Conservation (phyloP, 257 asterid species). For the Primulina huaijiensis region DNA sequence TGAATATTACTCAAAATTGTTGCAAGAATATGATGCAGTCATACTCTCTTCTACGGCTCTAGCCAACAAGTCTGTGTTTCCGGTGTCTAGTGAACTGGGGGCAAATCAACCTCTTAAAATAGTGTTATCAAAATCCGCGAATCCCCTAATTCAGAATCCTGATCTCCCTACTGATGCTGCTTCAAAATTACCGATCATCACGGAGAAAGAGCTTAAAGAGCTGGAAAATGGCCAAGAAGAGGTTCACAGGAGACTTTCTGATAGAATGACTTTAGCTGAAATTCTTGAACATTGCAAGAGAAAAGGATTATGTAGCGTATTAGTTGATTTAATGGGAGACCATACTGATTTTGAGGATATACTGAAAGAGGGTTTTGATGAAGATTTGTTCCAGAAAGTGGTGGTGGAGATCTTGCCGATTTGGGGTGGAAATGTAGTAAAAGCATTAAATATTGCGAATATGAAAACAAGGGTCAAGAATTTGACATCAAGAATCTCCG, state of each 20-base stretch:
- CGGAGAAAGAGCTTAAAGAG: conserved; percentile 34
- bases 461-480: conserved; percentile 40
- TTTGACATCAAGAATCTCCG: conserved; percentile 46
- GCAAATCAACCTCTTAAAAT: conserved; percentile 79
- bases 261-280: conserved; percentile 39
- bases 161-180: conserved; percentile 20
- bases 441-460: conserved; percentile 23
- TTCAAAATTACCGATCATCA: conserved; percentile 42
- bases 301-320: conserved; percentile 66
- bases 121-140: conserved; percentile 39
- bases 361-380: conserved; percentile 60
- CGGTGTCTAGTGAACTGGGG: conserved; percentile 66
- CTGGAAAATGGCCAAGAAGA: conserved; percentile 40
- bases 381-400: conserved; percentile 64
- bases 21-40: conserved; percentile 82
- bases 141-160: conserved; percentile 31
- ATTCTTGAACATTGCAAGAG: conserved; percentile 71
- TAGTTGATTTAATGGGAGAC: conserved; percentile 57
- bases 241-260: conserved; percentile 40
- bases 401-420: conserved; percentile 69
- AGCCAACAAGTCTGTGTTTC: conserved; percentile 29
- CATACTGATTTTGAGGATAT: conserved; percentile 48
- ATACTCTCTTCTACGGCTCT: conserved; percentile 44
- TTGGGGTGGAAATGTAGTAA: conserved; percentile 40
- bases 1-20: conserved; percentile 78